Conservation (phyloP, 2,329 filamentous ascomycete genomes). For the Achaetomium macrosporum region DNA sequence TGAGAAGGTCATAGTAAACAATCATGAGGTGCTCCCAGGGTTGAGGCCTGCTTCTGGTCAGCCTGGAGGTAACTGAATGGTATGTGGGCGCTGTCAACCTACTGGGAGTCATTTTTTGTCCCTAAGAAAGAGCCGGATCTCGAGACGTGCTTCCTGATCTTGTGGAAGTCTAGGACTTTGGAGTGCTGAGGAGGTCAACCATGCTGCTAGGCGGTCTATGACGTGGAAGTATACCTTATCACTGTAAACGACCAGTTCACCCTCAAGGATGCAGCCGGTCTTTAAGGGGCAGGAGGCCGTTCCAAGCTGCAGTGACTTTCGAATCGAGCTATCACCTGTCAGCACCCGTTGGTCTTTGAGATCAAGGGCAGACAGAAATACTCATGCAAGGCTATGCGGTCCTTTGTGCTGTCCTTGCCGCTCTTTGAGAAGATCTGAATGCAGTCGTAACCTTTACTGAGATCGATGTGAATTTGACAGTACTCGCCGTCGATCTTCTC, state of each 20-base stretch:
- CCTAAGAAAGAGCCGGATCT: conserved; percentile 67
- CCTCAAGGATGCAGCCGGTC: conserved; percentile 69
- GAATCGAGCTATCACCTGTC: conserved; percentile 44
- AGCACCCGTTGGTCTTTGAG: conserved; percentile 9
- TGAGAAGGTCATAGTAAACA: conserved; percentile 53
- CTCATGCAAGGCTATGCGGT: conserved; percentile 57
- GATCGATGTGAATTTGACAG: conserved; percentile 78
- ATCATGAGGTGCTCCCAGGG: conserved; percentile 55
- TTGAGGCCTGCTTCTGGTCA: conserved; percentile 36
- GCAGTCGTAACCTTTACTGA: conserved; percentile 45
- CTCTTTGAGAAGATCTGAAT: conserved; percentile 89
- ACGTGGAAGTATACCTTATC: conserved; percentile 42
- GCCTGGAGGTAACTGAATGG: neutral
- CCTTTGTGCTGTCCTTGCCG: conserved; percentile 78
- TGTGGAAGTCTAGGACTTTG: conserved; percentile 69
- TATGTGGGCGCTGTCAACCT: conserved; percentile 25
- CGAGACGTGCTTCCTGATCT: conserved; percentile 72
- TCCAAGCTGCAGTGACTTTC: conserved; percentile 58
- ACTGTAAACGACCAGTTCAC: conserved; percentile 75
- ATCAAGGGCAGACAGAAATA: conserved; percentile 26
- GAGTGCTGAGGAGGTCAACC: conserved; percentile 37
- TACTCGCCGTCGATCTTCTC: conserved; percentile 86
- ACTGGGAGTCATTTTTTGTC: conserved; percentile 63
- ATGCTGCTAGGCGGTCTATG: neutral
- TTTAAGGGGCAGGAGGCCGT: conserved; percentile 52